Conservation (phyloP, 345 rosid genomes). For the Pelargonium nanum region DNA sequence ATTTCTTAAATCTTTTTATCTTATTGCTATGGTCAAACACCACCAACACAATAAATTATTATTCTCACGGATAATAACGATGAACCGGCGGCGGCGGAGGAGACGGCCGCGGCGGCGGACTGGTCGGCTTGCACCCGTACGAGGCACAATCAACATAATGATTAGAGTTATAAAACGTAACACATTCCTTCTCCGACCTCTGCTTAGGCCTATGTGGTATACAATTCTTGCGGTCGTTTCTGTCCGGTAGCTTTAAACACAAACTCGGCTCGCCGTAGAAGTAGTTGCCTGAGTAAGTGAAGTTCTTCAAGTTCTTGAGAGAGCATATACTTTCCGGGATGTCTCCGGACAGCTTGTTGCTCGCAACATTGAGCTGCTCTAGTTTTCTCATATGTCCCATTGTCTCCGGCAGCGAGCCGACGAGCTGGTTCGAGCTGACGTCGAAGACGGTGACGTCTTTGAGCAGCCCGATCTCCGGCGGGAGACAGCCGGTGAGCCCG, state of each 20-base stretch:
- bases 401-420: constrained; percentile 54
- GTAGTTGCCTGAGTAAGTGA: constrained; percentile 61
- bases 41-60: not conserved
- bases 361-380: constrained; percentile 68
- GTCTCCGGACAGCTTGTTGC: constrained; percentile 49
- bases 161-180: constrained; percentile 27
- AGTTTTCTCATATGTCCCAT: constrained; percentile 60
- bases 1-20: too few species aligned
- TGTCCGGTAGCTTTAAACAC: constrained; percentile 39
- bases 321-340: constrained; percentile 57
- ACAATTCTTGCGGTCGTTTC: constrained; percentile 60
- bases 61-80: constrained; percentile 10
- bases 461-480: constrained; percentile 41
- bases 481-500: constrained; percentile 59
- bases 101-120: constrained; percentile 24
- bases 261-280: constrained; percentile 45
- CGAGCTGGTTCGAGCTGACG: constrained; percentile 52
- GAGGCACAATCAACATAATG: constrained; percentile 44
- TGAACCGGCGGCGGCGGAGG: constrained; percentile 9
- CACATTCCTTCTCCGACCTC: constrained; percentile 49
- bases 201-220: constrained; percentile 50
- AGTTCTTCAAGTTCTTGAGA: constrained; percentile 60
- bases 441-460: constrained; percentile 59
- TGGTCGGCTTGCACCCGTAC: constrained; percentile 38
- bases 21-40: too few species aligned